Percentiles rank a stretch among this genome's conserved stretches.
These are phyloP conservation scores for Naganishia friedmannii DNA, from an alignment of 768 basidiomycete species.

Conservation along the genomic window DNA sequence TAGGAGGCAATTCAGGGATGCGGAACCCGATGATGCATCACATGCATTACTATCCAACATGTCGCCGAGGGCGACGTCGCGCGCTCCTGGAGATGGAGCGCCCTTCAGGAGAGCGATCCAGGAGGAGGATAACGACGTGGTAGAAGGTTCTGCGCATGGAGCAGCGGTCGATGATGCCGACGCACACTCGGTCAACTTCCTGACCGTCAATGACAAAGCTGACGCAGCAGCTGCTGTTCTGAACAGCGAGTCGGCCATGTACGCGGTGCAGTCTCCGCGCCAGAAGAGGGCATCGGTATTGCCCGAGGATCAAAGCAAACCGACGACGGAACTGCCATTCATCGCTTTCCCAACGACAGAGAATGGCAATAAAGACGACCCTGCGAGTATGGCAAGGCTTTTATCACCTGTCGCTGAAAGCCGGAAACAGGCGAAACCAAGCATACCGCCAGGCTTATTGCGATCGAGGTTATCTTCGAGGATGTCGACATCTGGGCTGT, in stretches of 20 bases:
- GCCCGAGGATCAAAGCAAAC: background rate
- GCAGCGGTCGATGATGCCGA: background rate
- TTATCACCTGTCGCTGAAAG: constrained; percentile 8
- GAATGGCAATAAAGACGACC: constrained; percentile 9
- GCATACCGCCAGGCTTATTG: constrained; percentile 20
- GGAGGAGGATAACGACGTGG: constrained; percentile 47
- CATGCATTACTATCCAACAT: constrained; percentile 13
- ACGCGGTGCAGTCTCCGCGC: background rate
- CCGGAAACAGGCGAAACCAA: background rate
- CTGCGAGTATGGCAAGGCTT: background rate
- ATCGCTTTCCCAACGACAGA: constrained; percentile 10
- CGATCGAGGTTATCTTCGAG: constrained; percentile 29
- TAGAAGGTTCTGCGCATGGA: background rate
- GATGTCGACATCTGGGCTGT: constrained; percentile 29
- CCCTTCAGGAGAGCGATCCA: constrained; percentile 53
- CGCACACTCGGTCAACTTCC: background rate
- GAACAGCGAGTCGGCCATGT: constrained; percentile 3
- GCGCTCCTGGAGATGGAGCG: constrained; percentile 39
- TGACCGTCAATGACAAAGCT: background rate
- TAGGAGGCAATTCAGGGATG: background rate
- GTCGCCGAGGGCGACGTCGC: background rate
- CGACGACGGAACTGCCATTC: background rate
- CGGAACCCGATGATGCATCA: background rate
- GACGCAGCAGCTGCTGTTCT: constrained; percentile 6
- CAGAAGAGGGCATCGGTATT: background rate